phyloP scores from a whole-genome alignment of 2,329 filamentous ascomycete genomes.

The Sclerotinia glacialis region DNA sequence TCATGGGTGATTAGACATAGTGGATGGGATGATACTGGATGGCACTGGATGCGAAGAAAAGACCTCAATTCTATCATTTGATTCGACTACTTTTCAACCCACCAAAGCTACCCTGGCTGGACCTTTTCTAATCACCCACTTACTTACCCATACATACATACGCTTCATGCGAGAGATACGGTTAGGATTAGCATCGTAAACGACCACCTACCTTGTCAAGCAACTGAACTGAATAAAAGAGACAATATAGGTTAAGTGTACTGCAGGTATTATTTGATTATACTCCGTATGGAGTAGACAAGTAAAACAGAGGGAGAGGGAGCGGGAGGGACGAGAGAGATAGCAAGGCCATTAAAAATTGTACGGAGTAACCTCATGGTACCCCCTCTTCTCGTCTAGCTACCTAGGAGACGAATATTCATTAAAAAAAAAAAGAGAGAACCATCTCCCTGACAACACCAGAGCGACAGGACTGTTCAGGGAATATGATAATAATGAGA shows the following conservation, averaged over 20 bases:
- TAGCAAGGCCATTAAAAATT: neutral
- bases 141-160: neutral
- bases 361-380: neutral
- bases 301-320: neutral
- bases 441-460: slow-evolving; percentile 22
- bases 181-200: slow-evolving; percentile 1
- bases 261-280: too few species aligned
- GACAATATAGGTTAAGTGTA: neutral
- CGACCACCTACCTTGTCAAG: neutral
- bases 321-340: too few species aligned
- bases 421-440: neutral
- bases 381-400: slow-evolving; percentile 9
- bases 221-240: neutral
- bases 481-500: slow-evolving; percentile 20
- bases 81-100: slow-evolving; percentile 4
- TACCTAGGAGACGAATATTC: slow-evolving; percentile 10
- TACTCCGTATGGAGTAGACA: neutral
- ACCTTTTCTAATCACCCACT: neutral
- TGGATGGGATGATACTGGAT: neutral
- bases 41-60: too few species aligned
- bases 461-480: slow-evolving; percentile 20
- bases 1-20: neutral
- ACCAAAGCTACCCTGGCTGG: slow-evolving; percentile 8
- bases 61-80: neutral
- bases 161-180: neutral